These are phyloP conservation scores for Lipomyces orientalis DNA, from an alignment of 805 yeast genomes.

Conservation along the genomic window DNA sequence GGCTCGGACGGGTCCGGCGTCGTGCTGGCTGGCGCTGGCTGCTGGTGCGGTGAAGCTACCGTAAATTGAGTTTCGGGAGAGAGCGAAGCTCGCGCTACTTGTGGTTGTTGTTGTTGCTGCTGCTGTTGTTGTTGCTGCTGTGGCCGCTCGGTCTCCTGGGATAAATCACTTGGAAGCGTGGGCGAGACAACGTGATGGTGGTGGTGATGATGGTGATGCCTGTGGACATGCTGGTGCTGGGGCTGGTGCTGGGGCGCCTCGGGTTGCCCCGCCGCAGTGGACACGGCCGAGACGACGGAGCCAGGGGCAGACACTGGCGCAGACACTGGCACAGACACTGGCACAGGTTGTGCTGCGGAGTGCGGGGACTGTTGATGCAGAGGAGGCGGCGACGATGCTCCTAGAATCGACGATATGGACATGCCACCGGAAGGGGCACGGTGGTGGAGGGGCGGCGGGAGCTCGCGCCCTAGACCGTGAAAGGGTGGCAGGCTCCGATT, in stretches of 20 bases:
- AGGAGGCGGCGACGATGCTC: constrained; percentile 25
- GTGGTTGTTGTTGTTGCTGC: constrained; percentile 3
- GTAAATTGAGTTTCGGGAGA: constrained; percentile 3
- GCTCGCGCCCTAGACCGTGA: constrained; percentile 16
- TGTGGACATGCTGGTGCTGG: constrained; percentile 16
- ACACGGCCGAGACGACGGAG: constrained; percentile 13
- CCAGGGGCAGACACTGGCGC: constrained; percentile 11
- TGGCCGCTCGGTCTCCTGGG: background rate
- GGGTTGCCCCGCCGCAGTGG: constrained; percentile 2
- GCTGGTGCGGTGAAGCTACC: background rate
- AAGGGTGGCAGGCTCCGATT: constrained; percentile 20
- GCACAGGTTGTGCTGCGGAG: constrained; percentile 1
- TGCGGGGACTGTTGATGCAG: constrained; percentile 7
- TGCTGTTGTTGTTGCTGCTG: constrained; percentile 3
- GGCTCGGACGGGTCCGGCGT: background rate
- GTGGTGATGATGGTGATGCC: constrained; percentile 27
- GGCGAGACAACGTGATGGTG: constrained; percentile 11
- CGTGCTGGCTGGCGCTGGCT: constrained; percentile 1
- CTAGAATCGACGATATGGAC: constrained; percentile 35
- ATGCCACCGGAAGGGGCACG: constrained; percentile 22
- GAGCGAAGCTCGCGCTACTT: background rate
- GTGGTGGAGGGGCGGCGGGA: constrained; percentile 19
- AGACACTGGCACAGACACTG: background rate
- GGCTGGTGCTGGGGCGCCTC: constrained; percentile 18
- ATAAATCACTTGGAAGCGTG: background rate